Percentiles rank a stretch among this genome's conserved stretches.
Conservation (phyloP, 83 land plant species). For the Isoetes engelmannii region DNA sequence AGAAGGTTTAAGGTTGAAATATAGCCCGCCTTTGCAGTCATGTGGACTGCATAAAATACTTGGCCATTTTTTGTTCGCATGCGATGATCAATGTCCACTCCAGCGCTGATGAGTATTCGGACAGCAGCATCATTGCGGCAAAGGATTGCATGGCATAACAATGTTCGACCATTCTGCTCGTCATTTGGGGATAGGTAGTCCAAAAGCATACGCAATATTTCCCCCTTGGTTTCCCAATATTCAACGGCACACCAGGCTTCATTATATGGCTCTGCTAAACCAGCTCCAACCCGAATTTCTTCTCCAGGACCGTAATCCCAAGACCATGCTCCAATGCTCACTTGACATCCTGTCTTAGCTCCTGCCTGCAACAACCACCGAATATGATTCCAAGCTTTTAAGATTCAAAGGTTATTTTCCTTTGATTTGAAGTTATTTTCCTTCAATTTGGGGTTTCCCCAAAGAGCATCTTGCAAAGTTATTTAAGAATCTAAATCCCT, state of each 20-base stretch:
- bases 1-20: slow-evolving; percentile 37
- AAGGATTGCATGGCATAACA: slow-evolving; percentile 78
- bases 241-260: slow-evolving; percentile 85
- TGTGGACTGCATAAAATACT: slow-evolving; percentile 56
- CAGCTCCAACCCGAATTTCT: slow-evolving; percentile 83
- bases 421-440: too few species aligned
- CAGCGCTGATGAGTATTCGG: slow-evolving; percentile 40
- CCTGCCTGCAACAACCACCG: slow-evolving; percentile 46
- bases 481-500: too few species aligned
- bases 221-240: slow-evolving; percentile 66
- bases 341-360: slow-evolving; percentile 46
- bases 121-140: slow-evolving; percentile 53
- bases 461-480: too few species aligned
- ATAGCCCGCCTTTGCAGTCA: slow-evolving; percentile 57
- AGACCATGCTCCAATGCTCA: slow-evolving; percentile 81
- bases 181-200: slow-evolving; percentile 33
- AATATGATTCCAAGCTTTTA: background rate
- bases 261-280: slow-evolving; percentile 66
- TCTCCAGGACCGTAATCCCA: slow-evolving; percentile 76
- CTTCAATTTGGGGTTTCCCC: too few species aligned
- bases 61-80: slow-evolving; percentile 31
- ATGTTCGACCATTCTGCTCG: slow-evolving; percentile 55
- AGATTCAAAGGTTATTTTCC: too few species aligned
- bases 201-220: slow-evolving; percentile 60
- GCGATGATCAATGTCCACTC: slow-evolving; percentile 54